Conservation (phyloP, 2,329 filamentous ascomycete species). For the Fusarium transvaalense region DNA sequence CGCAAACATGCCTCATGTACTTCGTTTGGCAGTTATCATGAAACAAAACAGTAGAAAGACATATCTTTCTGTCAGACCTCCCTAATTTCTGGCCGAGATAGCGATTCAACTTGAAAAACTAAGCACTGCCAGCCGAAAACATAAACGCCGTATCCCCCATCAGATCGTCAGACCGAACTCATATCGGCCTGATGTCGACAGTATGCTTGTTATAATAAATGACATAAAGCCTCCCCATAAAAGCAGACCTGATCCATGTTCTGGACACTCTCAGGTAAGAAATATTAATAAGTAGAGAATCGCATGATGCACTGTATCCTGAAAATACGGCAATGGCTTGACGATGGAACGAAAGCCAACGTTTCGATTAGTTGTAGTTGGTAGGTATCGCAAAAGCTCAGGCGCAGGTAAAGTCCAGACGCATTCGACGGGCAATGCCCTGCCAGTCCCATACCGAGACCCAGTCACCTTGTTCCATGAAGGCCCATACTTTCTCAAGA, state of each 20-base stretch:
- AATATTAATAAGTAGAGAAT: conserved; percentile 20
- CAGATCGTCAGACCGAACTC: background rate
- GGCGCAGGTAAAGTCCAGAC: conserved; percentile 68
- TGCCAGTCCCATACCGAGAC: conserved; percentile 74
- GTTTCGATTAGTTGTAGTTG: conserved; percentile 13
- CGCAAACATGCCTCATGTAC: conserved; percentile 3
- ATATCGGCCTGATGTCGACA: conserved; percentile 12
- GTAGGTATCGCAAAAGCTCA: conserved; percentile 46
- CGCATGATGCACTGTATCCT: background rate
- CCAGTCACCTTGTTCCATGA: conserved; percentile 71
- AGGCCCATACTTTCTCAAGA: conserved; percentile 69
- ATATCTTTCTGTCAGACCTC: background rate
- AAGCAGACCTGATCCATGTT: background rate
- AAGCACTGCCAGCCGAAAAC: conserved; percentile 11
- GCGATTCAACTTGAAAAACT: conserved; percentile 6
- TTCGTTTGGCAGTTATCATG: conserved; percentile 4
- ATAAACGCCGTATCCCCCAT: conserved; percentile 32
- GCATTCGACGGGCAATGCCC: conserved; percentile 64
- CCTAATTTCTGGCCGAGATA: background rate
- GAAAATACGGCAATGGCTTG: background rate
- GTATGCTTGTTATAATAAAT: conserved; percentile 10
- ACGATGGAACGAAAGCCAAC: conserved; percentile 2
- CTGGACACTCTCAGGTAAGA: background rate
- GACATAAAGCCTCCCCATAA: conserved; percentile 8
- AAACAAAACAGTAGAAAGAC: conserved; percentile 8